Base-by-base conservation (phyloP, 2,329 filamentous ascomycete genomes). In the Cadophora sp. region DNA sequence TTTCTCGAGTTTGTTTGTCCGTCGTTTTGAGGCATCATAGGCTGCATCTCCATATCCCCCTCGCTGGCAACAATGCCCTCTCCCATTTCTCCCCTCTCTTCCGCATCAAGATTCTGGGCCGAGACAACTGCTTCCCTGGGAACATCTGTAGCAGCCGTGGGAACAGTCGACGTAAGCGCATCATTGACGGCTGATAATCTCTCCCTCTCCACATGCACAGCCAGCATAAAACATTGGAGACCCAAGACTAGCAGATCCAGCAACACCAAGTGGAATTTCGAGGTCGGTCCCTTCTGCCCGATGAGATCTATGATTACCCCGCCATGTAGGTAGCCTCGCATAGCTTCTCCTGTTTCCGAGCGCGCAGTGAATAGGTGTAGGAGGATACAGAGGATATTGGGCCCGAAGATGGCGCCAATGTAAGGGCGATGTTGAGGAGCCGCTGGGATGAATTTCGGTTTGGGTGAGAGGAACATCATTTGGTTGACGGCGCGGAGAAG, bases 241-340 rank as follows among this genome's bases (percentile, higher is more conserved):
- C 77, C 79, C 48, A 91, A 74, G 8, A 91, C 82, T 34, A 87
- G 73, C 7, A 86, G 27, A 76, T 92, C 89, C 53, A 87, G 78
- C 1, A 86, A 73, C 5, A 91, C 71, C 56, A 90, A 83, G 62
- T 85, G 83, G 19, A 86, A 73, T 70, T 83, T 83, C 27, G 86
- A 89, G 1, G 84, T 83, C 1, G 89, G 86, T 4, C 88, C 86
- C 72, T 85, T 85, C 77, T 92, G 89, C 16, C 89, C 89, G 72
- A 92, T 83, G 72, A 92, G 89, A 75, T 92, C 89, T 73, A 91
- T 85, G 27, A 91, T 82, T 62, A 91, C 81, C 40, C 89, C 89
- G 27, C 89, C 89, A 70, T 91, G 89, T 27, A 91, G 82, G 75
- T 91, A 91, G 27, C 89, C 89, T 63, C 87, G 82, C 68, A 87